Evolutionary conservation across 208 protist genomes (phyloP).

Genomic region (Leishmania lainsoni): DNA sequence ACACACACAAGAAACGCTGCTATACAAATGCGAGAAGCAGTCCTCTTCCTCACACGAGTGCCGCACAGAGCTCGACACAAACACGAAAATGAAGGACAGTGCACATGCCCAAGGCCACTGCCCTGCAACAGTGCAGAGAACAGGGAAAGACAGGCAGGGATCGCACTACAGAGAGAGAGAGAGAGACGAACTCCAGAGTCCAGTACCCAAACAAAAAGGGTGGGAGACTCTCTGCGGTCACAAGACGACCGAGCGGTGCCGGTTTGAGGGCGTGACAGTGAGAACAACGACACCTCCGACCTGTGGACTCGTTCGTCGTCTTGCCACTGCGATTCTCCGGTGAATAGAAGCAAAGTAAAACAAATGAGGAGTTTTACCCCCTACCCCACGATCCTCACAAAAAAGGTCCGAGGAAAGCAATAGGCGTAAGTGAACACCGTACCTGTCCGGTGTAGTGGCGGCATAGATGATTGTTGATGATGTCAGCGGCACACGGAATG

Average conservation of each 20-base stretch:
- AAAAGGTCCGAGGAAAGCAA: not conserved
- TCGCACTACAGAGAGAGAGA: not conserved
- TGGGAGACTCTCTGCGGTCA: too few relatives aligned
- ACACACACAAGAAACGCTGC: not conserved
- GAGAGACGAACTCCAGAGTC: not conserved
- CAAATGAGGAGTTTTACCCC: not conserved
- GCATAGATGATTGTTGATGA: not conserved
- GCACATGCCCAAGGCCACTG: not conserved
- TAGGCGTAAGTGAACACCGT: not conserved
- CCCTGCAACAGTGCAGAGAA: not conserved
- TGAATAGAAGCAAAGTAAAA: not conserved
- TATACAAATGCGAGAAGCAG: not conserved
- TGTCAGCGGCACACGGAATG: not conserved
- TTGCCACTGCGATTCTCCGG: not conserved
- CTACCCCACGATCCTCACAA: too few relatives aligned
- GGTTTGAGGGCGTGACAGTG: not conserved
- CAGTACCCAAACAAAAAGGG: not conserved
- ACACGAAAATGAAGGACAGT: not conserved
- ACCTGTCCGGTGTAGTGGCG: not conserved
- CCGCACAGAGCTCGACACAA: not conserved
- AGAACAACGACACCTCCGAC: not conserved
- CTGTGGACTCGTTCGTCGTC: not conserved
- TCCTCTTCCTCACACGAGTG: not conserved
- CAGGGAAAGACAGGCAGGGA: constrained; percentile 23
- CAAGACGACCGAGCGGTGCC: not conserved